Base-by-base conservation (phyloP, 257 asterid species). In the Solanum megistacrolobum region DNA sequence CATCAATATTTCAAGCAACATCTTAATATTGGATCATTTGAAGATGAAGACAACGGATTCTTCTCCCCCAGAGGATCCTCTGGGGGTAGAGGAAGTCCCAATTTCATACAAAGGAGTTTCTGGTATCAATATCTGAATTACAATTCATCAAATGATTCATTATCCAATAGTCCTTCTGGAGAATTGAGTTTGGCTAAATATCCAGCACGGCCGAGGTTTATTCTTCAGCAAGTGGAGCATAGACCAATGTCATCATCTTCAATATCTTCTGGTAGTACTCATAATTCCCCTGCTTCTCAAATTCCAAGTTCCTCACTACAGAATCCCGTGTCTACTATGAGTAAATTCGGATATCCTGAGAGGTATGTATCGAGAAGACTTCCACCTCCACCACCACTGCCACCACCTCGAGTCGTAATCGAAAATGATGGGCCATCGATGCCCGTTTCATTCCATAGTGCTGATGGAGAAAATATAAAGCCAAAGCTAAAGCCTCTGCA, bases 401-500 rank as follows among this genome's bases (percentile, higher is more conserved):
- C 89, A 0, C 94, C 93, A 1, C 87, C 96, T 29, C 96, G 48
- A 18, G 52, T 94, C 39, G 93, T 87, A n/a, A 27, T 48, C 2
- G 92, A 65, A 41, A 20, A 78, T 76, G 84, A 25, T 20, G 95
- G 94, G 21, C 98, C 98, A 12, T 87, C 94, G 9, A 88, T 93
- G 88, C 92, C 91, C 12, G 90, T 84, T n/a, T 87, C 58, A 20
- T 84, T 86, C 58, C 89, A 90, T 85, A 90, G 75, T 68, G 69
- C 43, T 86, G 46, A 62, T 88, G 94, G 89, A 68, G 95, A 92
- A 38, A 86, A 48, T 21, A 41, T 89, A 89, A 94, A 93, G 92
- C 96, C 96, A 7, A 95, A 90, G 93, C 89, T 95, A 87, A 96
- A 96, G 89, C 92, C 98, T 84, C 89, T 95, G 92, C 98, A 96